Conservation (phyloP, 108 stramenopile species). For the Schizochytrium sp. region DNA sequence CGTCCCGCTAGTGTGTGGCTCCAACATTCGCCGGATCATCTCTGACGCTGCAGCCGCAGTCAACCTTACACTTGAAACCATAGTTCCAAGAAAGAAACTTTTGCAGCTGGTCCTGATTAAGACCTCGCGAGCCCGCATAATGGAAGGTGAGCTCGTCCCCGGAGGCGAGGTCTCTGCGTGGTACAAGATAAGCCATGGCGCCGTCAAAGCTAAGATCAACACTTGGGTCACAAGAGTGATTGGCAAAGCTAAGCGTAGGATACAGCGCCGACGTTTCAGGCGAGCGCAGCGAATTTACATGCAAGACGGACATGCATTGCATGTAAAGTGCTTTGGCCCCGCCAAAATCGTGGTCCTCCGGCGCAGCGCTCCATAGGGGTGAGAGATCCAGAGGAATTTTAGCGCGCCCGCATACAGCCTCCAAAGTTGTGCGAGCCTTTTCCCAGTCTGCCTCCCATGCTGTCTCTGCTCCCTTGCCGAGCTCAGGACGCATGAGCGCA, state of each 20-base stretch:
- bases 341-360: neutral
- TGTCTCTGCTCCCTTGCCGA: neutral
- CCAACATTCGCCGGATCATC: neutral
- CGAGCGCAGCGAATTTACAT: neutral
- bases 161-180: neutral
- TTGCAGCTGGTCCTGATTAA: neutral
- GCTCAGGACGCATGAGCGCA: neutral
- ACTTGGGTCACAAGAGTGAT: neutral
- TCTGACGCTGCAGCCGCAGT: neutral
- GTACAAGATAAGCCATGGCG: neutral
- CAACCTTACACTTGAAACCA: neutral
- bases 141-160: neutral
- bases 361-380: neutral
- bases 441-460: neutral
- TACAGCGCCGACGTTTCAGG: neutral
- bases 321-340: neutral
- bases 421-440: neutral
- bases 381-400: neutral
- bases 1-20: neutral
- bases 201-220: neutral
- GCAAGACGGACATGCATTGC: neutral
- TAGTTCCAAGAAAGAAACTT: neutral
- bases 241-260: neutral
- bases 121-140: neutral
- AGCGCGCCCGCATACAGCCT: neutral